Evolutionary conservation across 2,329 filamentous ascomycete species (phyloP).

Genomic region (Paecilomyces sp.): DNA sequence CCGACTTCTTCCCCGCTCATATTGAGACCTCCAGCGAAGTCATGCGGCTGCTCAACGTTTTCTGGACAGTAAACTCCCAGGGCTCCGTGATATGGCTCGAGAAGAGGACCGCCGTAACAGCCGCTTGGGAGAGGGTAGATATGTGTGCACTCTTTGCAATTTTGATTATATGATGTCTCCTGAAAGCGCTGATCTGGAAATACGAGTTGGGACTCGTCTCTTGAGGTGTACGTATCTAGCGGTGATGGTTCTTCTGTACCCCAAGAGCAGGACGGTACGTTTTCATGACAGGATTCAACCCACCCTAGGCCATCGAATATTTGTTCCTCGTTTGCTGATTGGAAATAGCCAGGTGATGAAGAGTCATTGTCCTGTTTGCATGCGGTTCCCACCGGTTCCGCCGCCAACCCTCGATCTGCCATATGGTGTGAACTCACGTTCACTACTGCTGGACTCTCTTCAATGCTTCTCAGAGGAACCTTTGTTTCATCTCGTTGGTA

Average conservation of each 20-base stretch:
- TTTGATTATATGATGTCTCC: not conserved
- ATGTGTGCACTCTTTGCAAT: not conserved
- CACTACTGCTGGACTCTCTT: not conserved
- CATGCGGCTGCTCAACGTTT: not conserved
- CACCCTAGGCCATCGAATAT: not conserved
- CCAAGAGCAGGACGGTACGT: not conserved
- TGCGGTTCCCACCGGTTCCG: too few relatives aligned
- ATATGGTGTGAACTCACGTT: not conserved
- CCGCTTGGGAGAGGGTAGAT: not conserved
- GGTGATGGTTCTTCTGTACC: not conserved
- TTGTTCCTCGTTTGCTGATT: not conserved
- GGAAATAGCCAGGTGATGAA: not conserved
- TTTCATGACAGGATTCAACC: not conserved
- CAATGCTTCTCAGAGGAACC: not conserved
- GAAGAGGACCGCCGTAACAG: not conserved
- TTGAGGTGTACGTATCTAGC: too few relatives aligned
- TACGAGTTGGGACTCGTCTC: too few relatives aligned
- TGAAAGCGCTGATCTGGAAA: not conserved
- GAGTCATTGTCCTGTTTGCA: too few relatives aligned
- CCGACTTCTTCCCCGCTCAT: not conserved
- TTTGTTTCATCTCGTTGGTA: not conserved
- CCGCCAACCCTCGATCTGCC: not conserved
- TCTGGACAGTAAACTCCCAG: not conserved
- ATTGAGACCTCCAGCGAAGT: too few relatives aligned
- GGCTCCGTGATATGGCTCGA: not conserved